Evolutionary conservation across 2,329 filamentous ascomycete genomes (phyloP).

Genomic region (Hymenoscyphus salicellus): DNA sequence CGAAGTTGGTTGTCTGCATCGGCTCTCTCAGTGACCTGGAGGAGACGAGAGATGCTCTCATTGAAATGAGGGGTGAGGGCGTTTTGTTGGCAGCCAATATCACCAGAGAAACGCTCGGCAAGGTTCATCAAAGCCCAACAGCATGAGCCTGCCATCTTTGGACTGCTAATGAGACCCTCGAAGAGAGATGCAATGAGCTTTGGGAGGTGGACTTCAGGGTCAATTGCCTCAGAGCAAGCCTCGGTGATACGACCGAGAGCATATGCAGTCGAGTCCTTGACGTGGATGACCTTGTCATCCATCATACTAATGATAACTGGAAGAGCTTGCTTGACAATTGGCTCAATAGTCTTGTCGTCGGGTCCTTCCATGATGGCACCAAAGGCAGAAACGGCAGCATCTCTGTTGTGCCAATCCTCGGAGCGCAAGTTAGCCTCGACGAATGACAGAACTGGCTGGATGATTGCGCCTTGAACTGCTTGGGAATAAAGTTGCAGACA

Average conservation of each 20-base stretch:
- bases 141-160: slow-evolving; percentile 97
- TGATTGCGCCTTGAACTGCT: slow-evolving; percentile 80
- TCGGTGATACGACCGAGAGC: slow-evolving; percentile 95
- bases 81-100: slow-evolving; percentile 73
- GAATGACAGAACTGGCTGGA: slow-evolving; percentile 82
- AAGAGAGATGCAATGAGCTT: slow-evolving; percentile 86
- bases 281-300: slow-evolving; percentile 83
- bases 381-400: slow-evolving; percentile 95
- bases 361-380: slow-evolving; percentile 99
- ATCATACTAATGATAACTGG: slow-evolving; percentile 88
- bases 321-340: slow-evolving; percentile 92
- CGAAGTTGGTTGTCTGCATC: slow-evolving; percentile 86
- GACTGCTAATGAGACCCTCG: slow-evolving; percentile 80
- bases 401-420: slow-evolving; percentile 91
- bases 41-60: slow-evolving; percentile 79
- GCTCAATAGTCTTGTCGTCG: slow-evolving; percentile 85
- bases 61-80: slow-evolving; percentile 89
- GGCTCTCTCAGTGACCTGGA: slow-evolving; percentile 77
- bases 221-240: slow-evolving; percentile 85
- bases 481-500: slow-evolving; percentile 94
- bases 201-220: slow-evolving; percentile 77
- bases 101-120: slow-evolving; percentile 89
- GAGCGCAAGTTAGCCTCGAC: slow-evolving; percentile 86
- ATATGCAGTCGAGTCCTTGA: slow-evolving; percentile 94
- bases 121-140: slow-evolving; percentile 99